Percentiles rank a stretch among this genome's conserved stretches.
These are phyloP conservation scores for Pistacia integerrima DNA, from an alignment of 345 rosid species.

Conservation along the genomic window DNA sequence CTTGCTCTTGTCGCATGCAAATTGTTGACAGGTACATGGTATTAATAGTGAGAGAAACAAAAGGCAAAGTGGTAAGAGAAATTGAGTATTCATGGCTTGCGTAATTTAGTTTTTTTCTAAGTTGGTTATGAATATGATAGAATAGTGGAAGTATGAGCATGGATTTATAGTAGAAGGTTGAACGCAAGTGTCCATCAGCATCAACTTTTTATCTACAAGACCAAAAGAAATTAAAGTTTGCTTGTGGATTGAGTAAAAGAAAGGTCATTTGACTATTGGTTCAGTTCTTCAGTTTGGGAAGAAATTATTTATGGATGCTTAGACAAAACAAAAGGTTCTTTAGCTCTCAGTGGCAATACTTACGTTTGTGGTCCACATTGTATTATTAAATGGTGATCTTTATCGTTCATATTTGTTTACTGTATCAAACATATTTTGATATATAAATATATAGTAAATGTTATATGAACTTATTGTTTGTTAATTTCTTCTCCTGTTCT, in stretches of 20 bases:
- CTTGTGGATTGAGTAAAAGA: constrained; percentile 25
- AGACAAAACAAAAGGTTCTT: constrained; percentile 26
- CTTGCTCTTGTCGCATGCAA: constrained; percentile 42
- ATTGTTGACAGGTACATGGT: constrained; percentile 29
- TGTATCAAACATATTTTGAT: too few relatives aligned
- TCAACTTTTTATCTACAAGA: not conserved
- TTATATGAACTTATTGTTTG: not conserved
- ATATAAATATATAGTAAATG: not conserved
- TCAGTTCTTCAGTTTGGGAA: constrained; percentile 6
- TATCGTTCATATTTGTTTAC: not conserved
- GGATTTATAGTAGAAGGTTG: constrained; percentile 6
- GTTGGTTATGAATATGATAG: not conserved
- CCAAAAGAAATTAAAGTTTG: constrained; percentile 10
- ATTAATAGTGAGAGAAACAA: constrained; percentile 16
- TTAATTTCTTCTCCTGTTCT: too few relatives aligned
- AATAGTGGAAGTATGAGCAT: not conserved
- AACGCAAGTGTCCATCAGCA: not conserved
- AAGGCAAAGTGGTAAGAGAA: constrained; percentile 19
- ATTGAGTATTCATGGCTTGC: constrained; percentile 20
- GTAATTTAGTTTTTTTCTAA: not conserved
- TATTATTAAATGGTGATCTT: too few relatives aligned
- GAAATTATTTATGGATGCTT: constrained; percentile 23
- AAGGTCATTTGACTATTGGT: not conserved
- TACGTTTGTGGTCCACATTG: not conserved
- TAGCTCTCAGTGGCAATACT: not conserved